Evolutionary conservation across 176 grass and related monocot species (phyloP).

Genomic region (Rhynchospora tenuis): DNA sequence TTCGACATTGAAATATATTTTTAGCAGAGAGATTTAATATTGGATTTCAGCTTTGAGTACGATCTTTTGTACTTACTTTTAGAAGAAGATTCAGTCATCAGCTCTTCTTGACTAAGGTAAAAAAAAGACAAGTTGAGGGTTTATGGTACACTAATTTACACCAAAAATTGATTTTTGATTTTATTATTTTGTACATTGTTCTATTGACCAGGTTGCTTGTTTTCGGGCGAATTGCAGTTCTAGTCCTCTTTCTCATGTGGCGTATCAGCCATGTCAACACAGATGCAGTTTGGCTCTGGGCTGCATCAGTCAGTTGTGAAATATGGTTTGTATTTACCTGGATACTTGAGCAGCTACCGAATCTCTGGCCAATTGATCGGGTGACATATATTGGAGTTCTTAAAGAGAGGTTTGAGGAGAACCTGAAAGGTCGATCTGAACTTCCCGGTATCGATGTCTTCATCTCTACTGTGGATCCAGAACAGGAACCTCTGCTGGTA

Average conservation of each 20-base stretch:
- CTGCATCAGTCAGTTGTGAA: constrained; percentile 67
- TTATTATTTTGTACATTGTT: too few relatives aligned
- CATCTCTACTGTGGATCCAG: constrained; percentile 69
- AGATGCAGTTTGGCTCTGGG: constrained; percentile 85
- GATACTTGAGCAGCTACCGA: constrained; percentile 70
- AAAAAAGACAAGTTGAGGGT: too few relatives aligned
- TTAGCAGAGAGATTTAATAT: too few relatives aligned
- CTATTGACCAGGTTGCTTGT: too few relatives aligned
- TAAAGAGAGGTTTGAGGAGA: constrained; percentile 53
- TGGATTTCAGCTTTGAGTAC: too few relatives aligned
- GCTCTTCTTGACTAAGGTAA: too few relatives aligned
- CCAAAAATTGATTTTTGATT: too few relatives aligned
- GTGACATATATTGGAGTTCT: constrained; percentile 47
- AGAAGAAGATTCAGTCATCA: too few relatives aligned
- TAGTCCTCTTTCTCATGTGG: constrained; percentile 12
- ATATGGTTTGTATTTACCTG: constrained; percentile 82
- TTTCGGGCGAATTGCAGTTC: too few relatives aligned
- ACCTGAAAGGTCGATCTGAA: constrained; percentile 34
- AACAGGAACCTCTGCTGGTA: constrained; percentile 71
- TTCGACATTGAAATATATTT: too few relatives aligned
- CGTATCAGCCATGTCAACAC: constrained; percentile 57
- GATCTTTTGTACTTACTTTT: too few relatives aligned
- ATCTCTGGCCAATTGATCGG: constrained; percentile 72
- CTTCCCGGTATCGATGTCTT: constrained; percentile 72
- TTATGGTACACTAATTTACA: too few relatives aligned